These are phyloP conservation scores for Gloeostereum incarnatum DNA, from an alignment of 768 basidiomycete genomes.

Conservation along the genomic window DNA sequence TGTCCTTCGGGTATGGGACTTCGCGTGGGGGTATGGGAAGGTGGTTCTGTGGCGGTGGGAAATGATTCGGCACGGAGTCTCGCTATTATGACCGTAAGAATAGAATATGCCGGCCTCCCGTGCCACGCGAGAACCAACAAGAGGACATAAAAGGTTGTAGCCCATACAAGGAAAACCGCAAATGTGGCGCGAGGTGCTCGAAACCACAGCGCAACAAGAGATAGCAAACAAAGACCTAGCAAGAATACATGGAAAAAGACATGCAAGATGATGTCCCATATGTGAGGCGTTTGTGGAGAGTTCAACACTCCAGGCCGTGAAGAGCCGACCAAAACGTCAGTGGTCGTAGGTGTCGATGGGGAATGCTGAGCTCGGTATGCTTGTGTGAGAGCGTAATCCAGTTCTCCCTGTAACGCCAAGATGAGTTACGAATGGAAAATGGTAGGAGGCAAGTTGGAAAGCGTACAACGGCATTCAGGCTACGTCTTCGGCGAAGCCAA, in stretches of 20 bases:
- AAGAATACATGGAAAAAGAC: slow-evolving; percentile 47
- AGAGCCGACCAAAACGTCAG: slow-evolving; percentile 23
- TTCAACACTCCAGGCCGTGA: background rate
- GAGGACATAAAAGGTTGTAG: slow-evolving; percentile 42
- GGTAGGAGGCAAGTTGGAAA: slow-evolving; percentile 1
- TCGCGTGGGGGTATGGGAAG: slow-evolving; percentile 23
- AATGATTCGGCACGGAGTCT: slow-evolving; percentile 27
- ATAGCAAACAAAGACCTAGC: slow-evolving; percentile 47
- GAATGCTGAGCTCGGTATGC: slow-evolving; percentile 34
- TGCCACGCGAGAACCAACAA: slow-evolving; percentile 49
- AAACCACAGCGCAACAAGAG: slow-evolving; percentile 50
- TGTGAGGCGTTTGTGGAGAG: slow-evolving; percentile 23
- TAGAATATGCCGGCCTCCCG: slow-evolving; percentile 46
- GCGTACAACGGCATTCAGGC: slow-evolving; percentile 61
- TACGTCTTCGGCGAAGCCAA: slow-evolving; percentile 71
- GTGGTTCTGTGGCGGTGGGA: slow-evolving; percentile 14
- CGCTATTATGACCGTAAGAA: slow-evolving; percentile 39
- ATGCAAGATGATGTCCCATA: slow-evolving; percentile 32
- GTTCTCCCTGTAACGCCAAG: slow-evolving; percentile 45
- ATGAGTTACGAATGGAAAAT: slow-evolving; percentile 10
- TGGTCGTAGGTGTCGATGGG: slow-evolving; percentile 42
- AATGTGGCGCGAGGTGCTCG: slow-evolving; percentile 47
- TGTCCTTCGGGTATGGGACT: slow-evolving; percentile 32
- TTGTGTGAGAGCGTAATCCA: slow-evolving; percentile 61
- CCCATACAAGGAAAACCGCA: slow-evolving; percentile 57